Conservation (phyloP, 192 early-diverging fungal genomes). For the Helicostylum pulchrum region DNA sequence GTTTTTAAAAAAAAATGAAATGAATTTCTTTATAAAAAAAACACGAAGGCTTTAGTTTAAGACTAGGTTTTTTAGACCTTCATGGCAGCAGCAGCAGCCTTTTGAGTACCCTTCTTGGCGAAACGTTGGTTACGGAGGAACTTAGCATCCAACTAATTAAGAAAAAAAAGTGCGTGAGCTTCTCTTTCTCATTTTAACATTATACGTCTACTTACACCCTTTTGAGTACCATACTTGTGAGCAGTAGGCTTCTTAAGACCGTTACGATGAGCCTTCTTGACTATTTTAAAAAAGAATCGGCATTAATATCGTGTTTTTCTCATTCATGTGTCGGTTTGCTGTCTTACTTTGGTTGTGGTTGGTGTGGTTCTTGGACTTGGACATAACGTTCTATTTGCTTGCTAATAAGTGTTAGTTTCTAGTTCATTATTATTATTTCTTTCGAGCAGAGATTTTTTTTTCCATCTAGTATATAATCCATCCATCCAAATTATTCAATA, state of each 20-base stretch:
- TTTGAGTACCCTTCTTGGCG: conserved; percentile 75
- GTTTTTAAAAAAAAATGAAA: background rate
- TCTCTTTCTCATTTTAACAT: conserved; percentile 17
- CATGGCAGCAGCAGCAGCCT: conserved; percentile 40
- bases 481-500: too few species aligned
- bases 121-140: conserved; percentile 98
- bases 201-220: conserved; percentile 61
- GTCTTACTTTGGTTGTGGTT: conserved; percentile 98
- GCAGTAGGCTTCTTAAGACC: conserved; percentile 98
- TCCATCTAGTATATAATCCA: too few species aligned
- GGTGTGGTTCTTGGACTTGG: conserved; percentile 99
- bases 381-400: conserved; percentile 41
- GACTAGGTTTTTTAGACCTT: background rate
- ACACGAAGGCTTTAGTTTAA: background rate
- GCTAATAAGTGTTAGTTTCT: too few species aligned
- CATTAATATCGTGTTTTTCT: conserved; percentile 1
- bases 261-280: conserved; percentile 99
- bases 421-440: too few species aligned
- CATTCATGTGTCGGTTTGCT: background rate
- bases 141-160: conserved; percentile 68
- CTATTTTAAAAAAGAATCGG: conserved; percentile 11
- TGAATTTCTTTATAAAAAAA: background rate
- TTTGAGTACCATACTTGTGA: conserved; percentile 85
- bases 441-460: too few species aligned
- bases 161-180: conserved; percentile 11